Evolutionary conservation across 2,329 filamentous ascomycete species (phyloP).

Genomic region (Exutisphaerella laricina): DNA sequence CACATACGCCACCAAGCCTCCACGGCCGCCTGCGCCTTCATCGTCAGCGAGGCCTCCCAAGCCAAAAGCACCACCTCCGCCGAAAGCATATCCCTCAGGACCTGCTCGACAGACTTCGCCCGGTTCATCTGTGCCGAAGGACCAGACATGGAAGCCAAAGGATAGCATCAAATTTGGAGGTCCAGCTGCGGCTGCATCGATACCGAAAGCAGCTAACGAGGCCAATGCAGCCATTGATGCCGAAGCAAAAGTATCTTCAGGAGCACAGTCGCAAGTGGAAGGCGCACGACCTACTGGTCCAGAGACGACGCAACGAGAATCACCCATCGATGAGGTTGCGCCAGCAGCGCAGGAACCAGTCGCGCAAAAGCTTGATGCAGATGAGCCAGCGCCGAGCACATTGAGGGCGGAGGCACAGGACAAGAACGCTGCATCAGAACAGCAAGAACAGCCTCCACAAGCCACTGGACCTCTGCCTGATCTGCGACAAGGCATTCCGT

Average conservation of each 20-base stretch:
- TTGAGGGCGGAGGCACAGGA: conserved; percentile 25
- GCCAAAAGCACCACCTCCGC: conserved; percentile 13
- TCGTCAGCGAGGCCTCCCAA: conserved; percentile 12
- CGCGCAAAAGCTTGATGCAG: conserved; percentile 27
- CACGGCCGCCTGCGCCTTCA: conserved; percentile 17
- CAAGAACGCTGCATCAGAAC: conserved; percentile 27
- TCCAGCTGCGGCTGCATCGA: conserved; percentile 19
- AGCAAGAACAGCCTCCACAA: conserved; percentile 16
- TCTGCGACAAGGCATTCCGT: conserved; percentile 89
- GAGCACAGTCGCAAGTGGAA: conserved; percentile 26
- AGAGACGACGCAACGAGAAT: conserved; percentile 22
- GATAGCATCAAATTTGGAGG: conserved; percentile 38
- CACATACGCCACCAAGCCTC: conserved; percentile 17
- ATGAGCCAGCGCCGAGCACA: conserved; percentile 27
- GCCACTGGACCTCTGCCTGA: conserved; percentile 67
- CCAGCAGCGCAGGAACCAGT: conserved; percentile 24
- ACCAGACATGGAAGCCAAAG: conserved; percentile 39
- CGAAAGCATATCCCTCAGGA: conserved; percentile 18
- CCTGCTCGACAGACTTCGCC: conserved; percentile 31
- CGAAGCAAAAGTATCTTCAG: conserved; percentile 16
- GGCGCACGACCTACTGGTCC: conserved; percentile 34
- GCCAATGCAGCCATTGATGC: conserved; percentile 12
- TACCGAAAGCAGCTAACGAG: conserved; percentile 13
- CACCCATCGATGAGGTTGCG: conserved; percentile 15
- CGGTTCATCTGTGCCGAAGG: conserved; percentile 30